Base-by-base conservation (phyloP, 768 basidiomycete species). In the Solioccasus polychromus region DNA sequence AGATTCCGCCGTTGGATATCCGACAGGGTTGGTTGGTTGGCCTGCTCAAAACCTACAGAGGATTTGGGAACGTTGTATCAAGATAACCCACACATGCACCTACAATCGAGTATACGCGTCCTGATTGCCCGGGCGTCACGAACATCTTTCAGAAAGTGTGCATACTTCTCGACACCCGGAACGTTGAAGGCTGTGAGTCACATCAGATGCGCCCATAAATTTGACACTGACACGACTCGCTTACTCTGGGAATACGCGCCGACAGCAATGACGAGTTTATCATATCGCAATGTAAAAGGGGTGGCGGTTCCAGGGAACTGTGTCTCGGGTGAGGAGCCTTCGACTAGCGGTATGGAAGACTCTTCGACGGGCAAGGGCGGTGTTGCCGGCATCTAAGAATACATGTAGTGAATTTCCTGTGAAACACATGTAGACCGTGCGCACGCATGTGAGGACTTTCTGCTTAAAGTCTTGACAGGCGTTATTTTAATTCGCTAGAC, bases 241-340 rank as follows among this genome's bases (percentile, higher is more conserved):
- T 40, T 56, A 88, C 89, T 92, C 61, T 92, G 88, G 3, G 78
- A 81, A 66, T 92, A 92, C 36, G 87, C 85, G 3, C 92, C 92
- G 2, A 90, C 89, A 7, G 88, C 82, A 38, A 94, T 80, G 44
- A 93, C 79, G 11, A 93, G 74, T 60, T 87, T 89, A 65, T 93
- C 90, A 58, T 87, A 92, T 17, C 68, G 64, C 35, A 92, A 39
- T 8, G 74, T 71, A 61, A 88, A 91, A 8, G 73, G 65, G 23
- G 69, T 62, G 7, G 61, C 58, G 1, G 52, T 52, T 0, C 49
- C 60, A 4, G 55, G 58, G 40, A 51, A 52, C 38, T 48, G 56
- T 31, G 45, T 35, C 25, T 54, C 50, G 4, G 55, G 36, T 19
- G 61, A 48, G 31, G 59, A 53, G 11, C 36, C 32, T 8, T 55